A percentile compares a stretch with the other conserved stretches of the same genome.
Conservation (phyloP, 1,284 basidiomycete species). For the Entoloma clypeatum region DNA sequence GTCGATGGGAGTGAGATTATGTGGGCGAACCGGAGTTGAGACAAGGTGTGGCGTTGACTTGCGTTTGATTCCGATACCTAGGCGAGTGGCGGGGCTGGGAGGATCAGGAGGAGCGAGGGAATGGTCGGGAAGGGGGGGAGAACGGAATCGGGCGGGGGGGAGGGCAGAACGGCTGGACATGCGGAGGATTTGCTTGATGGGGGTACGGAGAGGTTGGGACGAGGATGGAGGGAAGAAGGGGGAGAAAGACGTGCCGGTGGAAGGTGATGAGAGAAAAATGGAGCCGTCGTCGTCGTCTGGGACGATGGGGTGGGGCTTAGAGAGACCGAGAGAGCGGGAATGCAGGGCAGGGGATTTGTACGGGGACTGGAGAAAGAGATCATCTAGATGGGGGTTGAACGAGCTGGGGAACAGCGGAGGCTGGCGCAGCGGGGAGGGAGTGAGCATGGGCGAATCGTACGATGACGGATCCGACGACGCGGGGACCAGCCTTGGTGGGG, state of each 20-base stretch:
- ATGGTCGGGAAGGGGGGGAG: conserved; percentile 22
- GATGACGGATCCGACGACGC: conserved; percentile 20
- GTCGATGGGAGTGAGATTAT: conserved; percentile 45
- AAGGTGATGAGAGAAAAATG: conserved; percentile 48
- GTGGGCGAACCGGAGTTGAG: conserved; percentile 44
- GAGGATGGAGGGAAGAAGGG: conserved; percentile 39
- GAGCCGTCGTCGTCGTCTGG: conserved; percentile 53
- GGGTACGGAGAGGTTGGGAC: conserved; percentile 49
- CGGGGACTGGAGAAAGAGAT: conserved; percentile 54
- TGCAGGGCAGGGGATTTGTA: conserved; percentile 41
- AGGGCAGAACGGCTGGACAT: conserved; percentile 27
- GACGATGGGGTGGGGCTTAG: conserved; percentile 41
- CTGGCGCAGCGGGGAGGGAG: conserved; percentile 57
- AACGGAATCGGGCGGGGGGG: conserved; percentile 26
- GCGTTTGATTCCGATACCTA: conserved; percentile 56
- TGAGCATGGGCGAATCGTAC: conserved; percentile 54
- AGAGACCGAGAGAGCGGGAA: conserved; percentile 28
- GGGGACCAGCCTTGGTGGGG: conserved; percentile 30
- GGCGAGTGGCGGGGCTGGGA: conserved; percentile 24
- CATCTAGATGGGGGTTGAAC: conserved; percentile 35
- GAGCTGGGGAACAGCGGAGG: conserved; percentile 33
- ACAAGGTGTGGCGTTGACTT: conserved; percentile 44
- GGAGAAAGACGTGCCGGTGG: conserved; percentile 33
- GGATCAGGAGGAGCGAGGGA: conserved; percentile 18
- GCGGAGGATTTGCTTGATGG: conserved; percentile 45